Base-by-base conservation (phyloP, 1,139 yeast species). In the Suhomyces terraborum region DNA sequence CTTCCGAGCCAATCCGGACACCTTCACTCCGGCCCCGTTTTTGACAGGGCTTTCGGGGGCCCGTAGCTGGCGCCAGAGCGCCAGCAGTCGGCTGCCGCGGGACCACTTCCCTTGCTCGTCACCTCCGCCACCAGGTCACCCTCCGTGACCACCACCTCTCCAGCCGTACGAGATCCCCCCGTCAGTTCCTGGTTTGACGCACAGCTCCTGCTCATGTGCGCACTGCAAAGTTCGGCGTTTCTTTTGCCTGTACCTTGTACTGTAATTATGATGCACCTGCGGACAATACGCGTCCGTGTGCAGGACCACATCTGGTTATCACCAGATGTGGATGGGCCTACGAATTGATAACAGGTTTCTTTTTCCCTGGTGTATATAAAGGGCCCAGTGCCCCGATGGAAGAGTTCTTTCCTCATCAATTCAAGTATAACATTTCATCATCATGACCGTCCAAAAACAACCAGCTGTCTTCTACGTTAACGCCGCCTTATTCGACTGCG, bases 401-500 rank as follows among this genome's bases (percentile, higher is more conserved):
- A n/a, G n/a, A n/a, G n/a, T 20, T 24, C 24, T 3, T 24, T 23
- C 32, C 9, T 26, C 32, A 27, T 27, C 24, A 18, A 23, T 18
- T 10, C 20, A 32, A 33, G 14, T 33, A 20, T 24, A 36, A 13
- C 34, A 25, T 20, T n/a, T n/a, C n/a, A 21, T 24, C 21, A 54
- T 37, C 33, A 61, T 61, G 66, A 61, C 66, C 34, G 45, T 57
- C 35, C 55, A 52, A 41, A 67, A 69, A 58, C 69, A 69, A 64
- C 76, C 77, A 42, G 77, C 76, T 53, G 59, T 64, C 49, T 73
- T 73, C 48, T 63, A 67, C 62, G 70, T 70, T 50, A 61, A 72
- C 57, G 77, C 77, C 51, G 77, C 73, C 51, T 76, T 85, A 51
- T 86, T 87, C 62, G 95, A 87, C 62, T 80, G 89, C 43, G 95